Evolutionary conservation across 139 green algal species (phyloP).

Genomic region (Closterium sp.): DNA sequence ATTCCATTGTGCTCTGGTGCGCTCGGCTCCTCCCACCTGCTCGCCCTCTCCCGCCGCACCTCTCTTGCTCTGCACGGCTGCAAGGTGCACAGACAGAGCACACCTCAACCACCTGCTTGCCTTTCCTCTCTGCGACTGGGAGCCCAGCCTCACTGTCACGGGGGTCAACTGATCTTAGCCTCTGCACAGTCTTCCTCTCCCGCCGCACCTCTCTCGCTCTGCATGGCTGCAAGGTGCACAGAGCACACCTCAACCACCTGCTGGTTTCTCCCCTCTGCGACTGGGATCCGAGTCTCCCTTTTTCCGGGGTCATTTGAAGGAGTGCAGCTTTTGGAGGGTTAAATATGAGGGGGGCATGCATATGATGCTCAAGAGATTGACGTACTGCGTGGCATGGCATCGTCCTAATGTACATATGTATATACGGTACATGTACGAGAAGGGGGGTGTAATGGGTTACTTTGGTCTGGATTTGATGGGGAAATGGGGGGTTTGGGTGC

Average conservation of each 20-base stretch:
- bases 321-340: too few species aligned
- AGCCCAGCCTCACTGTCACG: background rate
- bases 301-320: background rate
- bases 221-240: background rate
- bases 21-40: too few species aligned
- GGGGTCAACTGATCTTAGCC: background rate
- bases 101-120: background rate
- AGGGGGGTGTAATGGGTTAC: too few species aligned
- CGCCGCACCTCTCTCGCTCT: background rate
- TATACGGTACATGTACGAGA: too few species aligned
- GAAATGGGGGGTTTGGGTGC: too few species aligned
- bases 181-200: background rate
- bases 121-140: background rate
- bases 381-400: too few species aligned
- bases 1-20: too few species aligned
- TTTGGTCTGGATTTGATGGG: too few species aligned
- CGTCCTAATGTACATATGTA: too few species aligned
- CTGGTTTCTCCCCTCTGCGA: background rate
- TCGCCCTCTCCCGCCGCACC: too few species aligned
- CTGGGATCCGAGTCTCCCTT: background rate
- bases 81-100: background rate
- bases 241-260: background rate
- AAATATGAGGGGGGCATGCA: too few species aligned
- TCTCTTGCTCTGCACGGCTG: background rate
- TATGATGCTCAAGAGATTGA: too few species aligned